A percentile compares a stretch with the other conserved stretches of the same genome.
These are phyloP conservation scores for Chaetoceros tenuissimus DNA, from an alignment of 108 stramenopile genomes.

Conservation along the genomic window DNA sequence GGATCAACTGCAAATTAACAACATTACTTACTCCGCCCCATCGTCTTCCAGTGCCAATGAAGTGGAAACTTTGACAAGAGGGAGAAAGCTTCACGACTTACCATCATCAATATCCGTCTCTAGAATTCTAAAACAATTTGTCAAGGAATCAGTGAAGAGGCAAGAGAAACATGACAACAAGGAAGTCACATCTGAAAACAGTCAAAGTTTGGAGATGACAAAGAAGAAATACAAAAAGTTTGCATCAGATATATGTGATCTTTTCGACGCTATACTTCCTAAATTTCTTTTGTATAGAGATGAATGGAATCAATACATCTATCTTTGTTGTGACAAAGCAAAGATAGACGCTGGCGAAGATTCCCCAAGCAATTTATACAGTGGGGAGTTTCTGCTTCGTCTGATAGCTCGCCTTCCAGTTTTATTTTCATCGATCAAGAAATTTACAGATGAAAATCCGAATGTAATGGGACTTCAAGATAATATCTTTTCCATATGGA, in stretches of 20 bases:
- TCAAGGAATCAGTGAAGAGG: neutral
- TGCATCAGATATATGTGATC: neutral
- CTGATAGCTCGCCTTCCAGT: neutral
- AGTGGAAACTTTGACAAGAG: too few relatives aligned
- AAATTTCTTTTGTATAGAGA: neutral
- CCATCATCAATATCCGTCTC: neutral
- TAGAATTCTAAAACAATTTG: neutral
- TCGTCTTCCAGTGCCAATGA: too few relatives aligned
- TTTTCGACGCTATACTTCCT: neutral
- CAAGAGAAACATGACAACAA: too few relatives aligned
- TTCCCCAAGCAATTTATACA: neutral
- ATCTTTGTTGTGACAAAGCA: too few relatives aligned
- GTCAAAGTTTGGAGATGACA: too few relatives aligned
- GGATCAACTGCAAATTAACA: too few relatives aligned
- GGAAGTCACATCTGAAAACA: too few relatives aligned
- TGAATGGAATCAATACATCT: neutral
- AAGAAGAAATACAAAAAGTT: neutral
- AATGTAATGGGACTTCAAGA: too few relatives aligned
- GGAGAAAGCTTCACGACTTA: neutral
- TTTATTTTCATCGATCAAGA: neutral
- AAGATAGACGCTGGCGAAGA: too few relatives aligned
- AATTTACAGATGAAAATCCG: neutral
- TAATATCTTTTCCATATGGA: too few relatives aligned
- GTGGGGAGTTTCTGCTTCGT: neutral
- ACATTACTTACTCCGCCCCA: too few relatives aligned